Percentiles rank a stretch among this genome's conserved stretches.
These are phyloP conservation scores for Aspergillus sp. DNA, from an alignment of 2,329 filamentous ascomycete genomes.

Conservation along the genomic window DNA sequence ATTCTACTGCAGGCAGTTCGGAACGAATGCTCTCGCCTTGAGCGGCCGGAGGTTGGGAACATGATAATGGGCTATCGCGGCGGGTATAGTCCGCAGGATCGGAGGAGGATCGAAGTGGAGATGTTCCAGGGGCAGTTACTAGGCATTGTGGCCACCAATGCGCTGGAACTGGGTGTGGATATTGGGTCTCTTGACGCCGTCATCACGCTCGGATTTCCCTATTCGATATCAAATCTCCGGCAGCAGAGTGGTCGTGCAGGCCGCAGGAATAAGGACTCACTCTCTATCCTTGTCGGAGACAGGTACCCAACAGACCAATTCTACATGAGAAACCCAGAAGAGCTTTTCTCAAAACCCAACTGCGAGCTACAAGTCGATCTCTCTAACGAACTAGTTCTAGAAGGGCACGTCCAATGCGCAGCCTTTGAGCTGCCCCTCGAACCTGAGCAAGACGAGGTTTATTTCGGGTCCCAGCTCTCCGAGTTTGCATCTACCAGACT, in stretches of 20 bases:
- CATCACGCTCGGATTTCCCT: conserved; percentile 90
- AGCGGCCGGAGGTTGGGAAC: conserved; percentile 70
- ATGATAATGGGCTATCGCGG: conserved; percentile 95
- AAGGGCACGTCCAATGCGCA: conserved; percentile 94
- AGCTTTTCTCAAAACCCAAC: conserved; percentile 87
- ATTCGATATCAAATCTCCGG: conserved; percentile 88
- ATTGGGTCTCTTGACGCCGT: conserved; percentile 94
- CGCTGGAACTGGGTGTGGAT: conserved; percentile 90
- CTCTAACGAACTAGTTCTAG: conserved; percentile 84
- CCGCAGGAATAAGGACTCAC: conserved; percentile 85
- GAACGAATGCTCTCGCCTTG: conserved; percentile 70
- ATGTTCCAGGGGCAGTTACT: conserved; percentile 97
- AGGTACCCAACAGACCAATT: conserved; percentile 89
- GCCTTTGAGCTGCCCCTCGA: conserved; percentile 91
- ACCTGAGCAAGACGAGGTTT: conserved; percentile 70
- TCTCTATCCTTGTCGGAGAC: conserved; percentile 87
- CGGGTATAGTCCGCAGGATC: conserved; percentile 89
- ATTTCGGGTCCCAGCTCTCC: conserved; percentile 74
- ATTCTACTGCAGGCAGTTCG: conserved; percentile 77
- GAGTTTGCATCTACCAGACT: conserved; percentile 74
- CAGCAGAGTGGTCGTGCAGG: conserved; percentile 95
- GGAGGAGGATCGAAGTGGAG: conserved; percentile 83
- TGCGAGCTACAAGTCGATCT: conserved; percentile 87
- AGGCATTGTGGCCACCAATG: conserved; percentile 90
- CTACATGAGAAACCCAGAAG: conserved; percentile 94